These are phyloP conservation scores for Graphilbum fragrans DNA, from an alignment of 2,329 filamentous ascomycete genomes.

Conservation along the genomic window DNA sequence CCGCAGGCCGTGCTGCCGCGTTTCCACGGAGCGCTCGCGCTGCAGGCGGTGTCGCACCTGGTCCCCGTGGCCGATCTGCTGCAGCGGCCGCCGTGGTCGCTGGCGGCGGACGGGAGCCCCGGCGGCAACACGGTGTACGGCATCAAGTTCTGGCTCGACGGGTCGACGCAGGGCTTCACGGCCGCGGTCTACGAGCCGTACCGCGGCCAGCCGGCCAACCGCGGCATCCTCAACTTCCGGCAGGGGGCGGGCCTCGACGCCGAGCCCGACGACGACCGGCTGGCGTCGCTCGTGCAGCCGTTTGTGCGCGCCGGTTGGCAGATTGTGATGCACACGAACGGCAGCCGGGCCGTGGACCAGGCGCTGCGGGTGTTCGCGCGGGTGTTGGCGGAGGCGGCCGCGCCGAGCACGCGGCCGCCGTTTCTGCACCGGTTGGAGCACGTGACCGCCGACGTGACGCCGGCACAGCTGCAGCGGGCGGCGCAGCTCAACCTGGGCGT, in stretches of 20 bases:
- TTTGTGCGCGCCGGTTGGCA: slow-evolving; percentile 8
- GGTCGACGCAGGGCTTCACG: slow-evolving; percentile 8
- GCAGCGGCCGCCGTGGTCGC: slow-evolving; percentile 4
- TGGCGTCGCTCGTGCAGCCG: slow-evolving; percentile 5
- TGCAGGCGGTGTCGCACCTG: slow-evolving; percentile 3
- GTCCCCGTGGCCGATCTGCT: slow-evolving; percentile 1
- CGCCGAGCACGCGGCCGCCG: not conserved
- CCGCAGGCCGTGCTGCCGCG: slow-evolving; percentile 1
- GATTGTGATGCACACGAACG: slow-evolving; percentile 10
- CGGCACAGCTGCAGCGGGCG: slow-evolving; percentile 4
- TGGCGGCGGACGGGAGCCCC: not conserved
- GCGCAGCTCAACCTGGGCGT: slow-evolving; percentile 5
- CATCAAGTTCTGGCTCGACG: slow-evolving; percentile 9
- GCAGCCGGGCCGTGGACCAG: slow-evolving; percentile 7
- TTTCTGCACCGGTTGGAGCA: slow-evolving; percentile 8
- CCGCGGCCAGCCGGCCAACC: slow-evolving; percentile 9
- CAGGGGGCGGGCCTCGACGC: slow-evolving; percentile 1
- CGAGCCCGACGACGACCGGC: slow-evolving; percentile 5
- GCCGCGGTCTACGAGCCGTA: slow-evolving; percentile 6
- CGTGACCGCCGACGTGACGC: slow-evolving; percentile 7
- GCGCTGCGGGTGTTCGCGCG: slow-evolving; percentile 6
- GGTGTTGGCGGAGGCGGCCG: slow-evolving; percentile 4
- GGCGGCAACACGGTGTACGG: slow-evolving; percentile 4
- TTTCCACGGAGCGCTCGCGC: slow-evolving; percentile 4
- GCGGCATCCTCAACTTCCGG: slow-evolving; percentile 15